Conservation (phyloP, 2,329 filamentous ascomycete species). For the Talaromyces islandicus region DNA sequence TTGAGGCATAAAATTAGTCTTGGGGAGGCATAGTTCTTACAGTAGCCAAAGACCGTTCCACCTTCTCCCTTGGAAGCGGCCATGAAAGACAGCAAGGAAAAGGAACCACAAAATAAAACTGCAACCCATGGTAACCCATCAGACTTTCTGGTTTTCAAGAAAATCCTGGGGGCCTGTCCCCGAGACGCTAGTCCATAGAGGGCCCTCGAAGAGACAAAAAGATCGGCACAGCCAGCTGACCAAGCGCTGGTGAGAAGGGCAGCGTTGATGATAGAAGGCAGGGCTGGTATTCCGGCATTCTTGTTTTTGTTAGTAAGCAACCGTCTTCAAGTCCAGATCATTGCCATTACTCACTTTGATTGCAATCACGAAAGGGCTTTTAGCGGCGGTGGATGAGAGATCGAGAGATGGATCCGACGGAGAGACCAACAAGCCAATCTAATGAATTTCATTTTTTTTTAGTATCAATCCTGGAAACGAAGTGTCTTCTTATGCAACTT, state of each 20-base stretch:
- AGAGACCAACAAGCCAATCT: constrained; percentile 15
- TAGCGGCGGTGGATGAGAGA: constrained; percentile 42
- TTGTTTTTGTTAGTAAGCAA: constrained; percentile 9
- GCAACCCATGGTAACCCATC: constrained; percentile 15
- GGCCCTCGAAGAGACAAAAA: constrained; percentile 66
- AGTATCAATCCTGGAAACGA: neutral
- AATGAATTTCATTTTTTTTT: neutral
- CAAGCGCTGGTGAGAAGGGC: constrained; percentile 72
- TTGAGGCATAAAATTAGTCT: neutral
- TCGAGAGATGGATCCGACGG: constrained; percentile 14
- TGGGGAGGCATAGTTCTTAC: constrained; percentile 3
- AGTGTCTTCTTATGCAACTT: neutral
- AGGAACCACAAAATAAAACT: constrained; percentile 13
- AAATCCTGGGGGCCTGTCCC: constrained; percentile 55
- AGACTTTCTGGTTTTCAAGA: constrained; percentile 33
- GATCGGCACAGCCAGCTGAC: constrained; percentile 70
- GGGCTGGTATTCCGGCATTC: constrained; percentile 56
- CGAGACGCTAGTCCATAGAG: constrained; percentile 61
- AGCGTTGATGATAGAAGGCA: constrained; percentile 68
- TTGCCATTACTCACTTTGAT: constrained; percentile 18
- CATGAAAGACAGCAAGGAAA: constrained; percentile 16
- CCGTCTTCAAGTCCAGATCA: neutral
- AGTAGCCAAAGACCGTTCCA: constrained; percentile 15
- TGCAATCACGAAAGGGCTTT: constrained; percentile 40
- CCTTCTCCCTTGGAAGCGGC: constrained; percentile 13